A percentile compares a stretch with the other conserved stretches of the same genome.
Conservation (phyloP, 2,329 filamentous ascomycete genomes). For the Penicillium glabrum region DNA sequence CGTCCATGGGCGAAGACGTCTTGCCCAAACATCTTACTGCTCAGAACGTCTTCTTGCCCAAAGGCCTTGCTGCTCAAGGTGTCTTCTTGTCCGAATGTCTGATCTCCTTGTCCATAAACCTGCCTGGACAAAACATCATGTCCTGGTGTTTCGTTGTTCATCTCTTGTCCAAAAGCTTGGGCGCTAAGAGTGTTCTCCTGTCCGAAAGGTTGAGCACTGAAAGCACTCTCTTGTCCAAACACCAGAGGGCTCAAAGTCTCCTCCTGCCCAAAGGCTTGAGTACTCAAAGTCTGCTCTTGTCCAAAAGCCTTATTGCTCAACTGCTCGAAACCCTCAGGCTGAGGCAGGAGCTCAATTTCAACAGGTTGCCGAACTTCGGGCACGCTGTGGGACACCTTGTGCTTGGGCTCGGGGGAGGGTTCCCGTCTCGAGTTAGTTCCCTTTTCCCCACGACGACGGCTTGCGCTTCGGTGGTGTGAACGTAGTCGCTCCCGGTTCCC, state of each 20-base stretch:
- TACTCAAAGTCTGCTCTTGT: conserved; percentile 3
- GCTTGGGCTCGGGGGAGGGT: conserved; percentile 48
- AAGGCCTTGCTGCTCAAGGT: neutral
- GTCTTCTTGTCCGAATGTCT: neutral
- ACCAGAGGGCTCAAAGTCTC: neutral
- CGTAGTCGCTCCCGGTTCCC: conserved; percentile 48
- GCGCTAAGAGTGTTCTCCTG: neutral
- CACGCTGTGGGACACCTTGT: conserved; percentile 36
- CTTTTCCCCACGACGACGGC: conserved; percentile 46
- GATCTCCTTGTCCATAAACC: neutral
- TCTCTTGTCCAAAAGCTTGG: neutral
- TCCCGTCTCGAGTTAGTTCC: conserved; percentile 46
- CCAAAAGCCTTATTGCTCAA: conserved; percentile 12
- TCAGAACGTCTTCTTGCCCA: neutral
- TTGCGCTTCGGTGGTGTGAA: conserved; percentile 53
- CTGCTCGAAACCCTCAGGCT: conserved; percentile 8
- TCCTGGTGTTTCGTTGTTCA: conserved; percentile 7
- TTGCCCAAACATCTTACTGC: conserved; percentile 1
- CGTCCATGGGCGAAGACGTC: conserved; percentile 6
- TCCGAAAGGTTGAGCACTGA: neutral
- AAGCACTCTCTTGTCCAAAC: neutral
- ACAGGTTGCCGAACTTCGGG: conserved; percentile 24
- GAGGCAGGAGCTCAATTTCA: conserved; percentile 20
- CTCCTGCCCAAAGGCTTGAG: conserved; percentile 5
- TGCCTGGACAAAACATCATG: conserved; percentile 3